These are phyloP conservation scores for Fusarium dlaminii DNA, from an alignment of 2,329 filamentous ascomycete genomes.

Conservation along the genomic window DNA sequence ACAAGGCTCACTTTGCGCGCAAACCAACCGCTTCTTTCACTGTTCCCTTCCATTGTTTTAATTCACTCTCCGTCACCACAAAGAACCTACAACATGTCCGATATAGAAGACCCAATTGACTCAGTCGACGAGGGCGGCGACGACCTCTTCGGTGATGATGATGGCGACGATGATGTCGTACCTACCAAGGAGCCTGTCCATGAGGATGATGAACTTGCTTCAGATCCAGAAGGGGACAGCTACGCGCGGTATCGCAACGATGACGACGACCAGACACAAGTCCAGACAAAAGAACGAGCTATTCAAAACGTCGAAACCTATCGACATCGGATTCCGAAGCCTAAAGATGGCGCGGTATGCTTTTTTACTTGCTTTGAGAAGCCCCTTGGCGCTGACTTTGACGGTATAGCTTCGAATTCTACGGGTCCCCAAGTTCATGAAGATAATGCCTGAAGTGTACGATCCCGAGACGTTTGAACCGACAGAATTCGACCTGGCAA, in stretches of 20 bases:
- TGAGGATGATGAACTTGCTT: slow-evolving; percentile 68
- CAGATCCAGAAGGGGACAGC: slow-evolving; percentile 59
- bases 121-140: slow-evolving; percentile 65
- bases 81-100: slow-evolving; percentile 56
- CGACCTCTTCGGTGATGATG: slow-evolving; percentile 71
- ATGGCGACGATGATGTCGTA: slow-evolving; percentile 64
- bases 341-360: slow-evolving; percentile 75
- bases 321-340: slow-evolving; percentile 75
- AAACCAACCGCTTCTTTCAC: slow-evolving; percentile 5
- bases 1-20: slow-evolving; percentile 22
- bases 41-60: neutral
- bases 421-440: slow-evolving; percentile 77
- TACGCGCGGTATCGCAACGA: slow-evolving; percentile 55
- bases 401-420: slow-evolving; percentile 70
- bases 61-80: neutral
- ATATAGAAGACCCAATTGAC: slow-evolving; percentile 64
- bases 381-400: slow-evolving; percentile 7
- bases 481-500: slow-evolving; percentile 62
- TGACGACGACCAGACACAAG: slow-evolving; percentile 55
- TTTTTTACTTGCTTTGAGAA: neutral
- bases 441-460: slow-evolving; percentile 74
- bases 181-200: slow-evolving; percentile 71
- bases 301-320: slow-evolving; percentile 72
- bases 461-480: slow-evolving; percentile 72
- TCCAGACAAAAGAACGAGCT: slow-evolving; percentile 62